phyloP scores from a whole-genome alignment of 2,329 filamentous ascomycete genomes.

The Fusarium pseudonygamai region DNA sequence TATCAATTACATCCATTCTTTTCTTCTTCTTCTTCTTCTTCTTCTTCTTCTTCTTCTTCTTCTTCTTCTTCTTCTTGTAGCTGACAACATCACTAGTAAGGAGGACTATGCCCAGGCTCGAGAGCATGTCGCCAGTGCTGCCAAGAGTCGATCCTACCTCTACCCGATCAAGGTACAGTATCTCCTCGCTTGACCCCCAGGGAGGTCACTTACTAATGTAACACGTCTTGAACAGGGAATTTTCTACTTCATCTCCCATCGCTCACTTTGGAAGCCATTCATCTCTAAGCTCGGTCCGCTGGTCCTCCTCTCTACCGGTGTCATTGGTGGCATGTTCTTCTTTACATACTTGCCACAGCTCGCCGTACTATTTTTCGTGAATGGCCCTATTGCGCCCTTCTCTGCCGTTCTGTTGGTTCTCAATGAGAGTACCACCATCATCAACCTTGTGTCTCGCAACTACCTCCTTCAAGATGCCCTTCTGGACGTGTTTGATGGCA shows the following conservation, averaged over 20 bases:
- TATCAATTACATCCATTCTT: background rate
- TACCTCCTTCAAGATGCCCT: conserved; percentile 85
- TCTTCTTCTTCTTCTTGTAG: conserved; percentile 1
- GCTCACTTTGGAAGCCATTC: conserved; percentile 67
- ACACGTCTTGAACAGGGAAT: conserved; percentile 58
- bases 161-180: conserved; percentile 79
- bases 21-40: background rate
- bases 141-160: conserved; percentile 80
- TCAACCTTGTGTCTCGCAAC: conserved; percentile 67
- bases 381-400: conserved; percentile 81
- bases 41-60: background rate
- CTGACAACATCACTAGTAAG: conserved; percentile 52
- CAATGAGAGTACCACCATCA: conserved; percentile 68
- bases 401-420: conserved; percentile 75
- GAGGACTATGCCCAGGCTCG: conserved; percentile 78
- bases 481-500: conserved; percentile 89
- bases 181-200: background rate
- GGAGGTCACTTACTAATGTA: conserved; percentile 6
- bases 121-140: conserved; percentile 72
- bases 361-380: conserved; percentile 83
- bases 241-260: conserved; percentile 66
- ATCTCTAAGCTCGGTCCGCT: conserved; percentile 66
- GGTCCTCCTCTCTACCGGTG: conserved; percentile 73
- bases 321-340: conserved; percentile 84
- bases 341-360: conserved; percentile 89